Base-by-base conservation (phyloP, 768 basidiomycete species). In the Daedaleopsis nitida region DNA sequence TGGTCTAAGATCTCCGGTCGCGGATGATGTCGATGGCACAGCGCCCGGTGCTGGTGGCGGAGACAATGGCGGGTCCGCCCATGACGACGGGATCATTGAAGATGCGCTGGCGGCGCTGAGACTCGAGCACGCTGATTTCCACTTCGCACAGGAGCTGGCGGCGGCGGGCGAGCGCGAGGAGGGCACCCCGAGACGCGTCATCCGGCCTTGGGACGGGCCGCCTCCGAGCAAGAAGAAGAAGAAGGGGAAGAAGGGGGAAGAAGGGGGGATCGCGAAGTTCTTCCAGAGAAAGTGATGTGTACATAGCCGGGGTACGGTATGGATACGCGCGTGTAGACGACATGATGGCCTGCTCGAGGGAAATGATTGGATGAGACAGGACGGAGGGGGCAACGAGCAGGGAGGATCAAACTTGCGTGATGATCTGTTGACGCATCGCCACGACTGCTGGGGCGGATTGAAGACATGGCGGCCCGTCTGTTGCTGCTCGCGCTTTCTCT, bases 71-170 rank as follows among this genome's bases (percentile, higher is more conserved):
- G 43, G 43, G 42, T 23, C 14, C 27, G 44, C 50, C 16, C 35
- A 69, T 69, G 69, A 71, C 48, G 66, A 61, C 69, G 44, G 62
- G 63, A 67, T 73, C 52, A 63, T 67, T 64, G 62, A 70, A 74
- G 58, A 69, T 68, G 66, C 77, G 19, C 66, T 88, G 39, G 76
- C 73, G 7, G 73, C 73, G 60, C 69, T 84, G 57, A 79, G 78
- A 56, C 66, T 82, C 72, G 96, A 97, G 69, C 96, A 98, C 67
- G 81, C 85, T 38, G 96, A 97, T 74, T 97, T 86, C 72, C 96
- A 98, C 73, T 86, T 94, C 66, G 95, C 96, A 1, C 80, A 87
- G 67, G 89, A 92, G 57, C 70, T 98, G 53, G 82, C 87, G 21
- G 80, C 80, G 24, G 76, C 79, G 55, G 59, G 74, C 53, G 71